Conservation (phyloP, 352 stramenopile species). For the Lagenidium giganteum region DNA sequence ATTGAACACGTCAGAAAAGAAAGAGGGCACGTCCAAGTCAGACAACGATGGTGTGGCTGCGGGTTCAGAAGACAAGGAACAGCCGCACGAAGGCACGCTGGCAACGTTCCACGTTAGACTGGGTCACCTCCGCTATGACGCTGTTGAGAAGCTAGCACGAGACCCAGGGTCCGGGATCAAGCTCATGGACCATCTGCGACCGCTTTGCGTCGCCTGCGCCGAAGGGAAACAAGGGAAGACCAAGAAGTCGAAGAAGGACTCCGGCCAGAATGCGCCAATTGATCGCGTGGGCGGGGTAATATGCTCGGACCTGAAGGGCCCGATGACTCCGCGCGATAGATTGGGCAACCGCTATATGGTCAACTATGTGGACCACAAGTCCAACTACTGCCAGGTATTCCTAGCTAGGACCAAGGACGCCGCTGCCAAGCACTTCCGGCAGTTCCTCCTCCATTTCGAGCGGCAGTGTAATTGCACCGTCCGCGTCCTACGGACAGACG, state of each 20-base stretch:
- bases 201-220: slow-evolving; percentile 7
- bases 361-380: slow-evolving; percentile 14
- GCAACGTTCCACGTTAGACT: slow-evolving; percentile 4
- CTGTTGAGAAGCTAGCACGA: slow-evolving; percentile 3
- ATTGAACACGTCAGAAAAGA: no score
- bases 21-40: no score
- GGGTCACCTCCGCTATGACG: slow-evolving; percentile 7
- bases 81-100: slow-evolving; percentile 8
- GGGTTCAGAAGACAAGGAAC: no score
- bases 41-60: no score
- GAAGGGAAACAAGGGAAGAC: slow-evolving; percentile 10
- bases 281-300: slow-evolving; percentile 5
- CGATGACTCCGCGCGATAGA: slow-evolving; percentile 6
- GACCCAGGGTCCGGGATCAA: slow-evolving; percentile 1
- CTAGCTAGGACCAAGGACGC: slow-evolving; percentile 10
- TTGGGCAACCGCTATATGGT: slow-evolving; percentile 8
- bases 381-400: slow-evolving; percentile 10
- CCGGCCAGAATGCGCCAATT: neutral
- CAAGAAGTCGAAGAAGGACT: slow-evolving; percentile 4
- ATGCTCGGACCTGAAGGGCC: slow-evolving; percentile 14
- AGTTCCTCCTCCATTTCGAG: slow-evolving; percentile 10
- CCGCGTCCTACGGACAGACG: slow-evolving; percentile 11
- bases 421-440: slow-evolving; percentile 8
- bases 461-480: slow-evolving; percentile 3
- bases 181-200: neutral